Evolutionary conservation across 2,329 filamentous ascomycete species (phyloP).

Genomic region (Cercospora janseana): DNA sequence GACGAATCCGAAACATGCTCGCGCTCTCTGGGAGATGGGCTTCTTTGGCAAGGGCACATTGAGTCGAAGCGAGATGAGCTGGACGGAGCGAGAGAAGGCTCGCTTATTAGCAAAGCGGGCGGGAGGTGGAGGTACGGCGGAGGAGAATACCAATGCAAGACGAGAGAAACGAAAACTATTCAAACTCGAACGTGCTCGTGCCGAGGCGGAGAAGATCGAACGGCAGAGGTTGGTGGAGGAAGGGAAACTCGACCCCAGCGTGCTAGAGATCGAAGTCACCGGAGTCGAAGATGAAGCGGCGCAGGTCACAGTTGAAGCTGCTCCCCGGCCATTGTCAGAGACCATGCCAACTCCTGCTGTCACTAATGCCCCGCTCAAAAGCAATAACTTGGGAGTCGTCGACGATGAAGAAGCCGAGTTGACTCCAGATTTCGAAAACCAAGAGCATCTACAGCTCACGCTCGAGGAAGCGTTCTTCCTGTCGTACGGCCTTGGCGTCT

Average conservation of each 20-base stretch:
- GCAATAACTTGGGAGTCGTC: constrained; percentile 5
- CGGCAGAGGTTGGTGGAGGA: constrained; percentile 61
- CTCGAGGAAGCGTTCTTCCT: constrained; percentile 92
- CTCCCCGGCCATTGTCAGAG: constrained; percentile 1
- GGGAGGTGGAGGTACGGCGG: constrained; percentile 59
- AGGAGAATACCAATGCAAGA: constrained; percentile 73
- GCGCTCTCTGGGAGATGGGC: constrained; percentile 89
- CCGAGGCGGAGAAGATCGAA: constrained; percentile 80
- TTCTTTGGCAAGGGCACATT: constrained; percentile 95
- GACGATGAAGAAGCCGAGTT: constrained; percentile 17
- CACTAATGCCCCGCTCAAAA: background rate
- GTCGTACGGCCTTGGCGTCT: constrained; percentile 71
- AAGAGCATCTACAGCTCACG: constrained; percentile 90
- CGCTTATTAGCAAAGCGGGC: constrained; percentile 50
- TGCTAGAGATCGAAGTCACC: constrained; percentile 12
- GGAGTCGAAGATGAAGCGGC: constrained; percentile 6
- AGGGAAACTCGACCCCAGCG: constrained; percentile 31
- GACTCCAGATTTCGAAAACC: constrained; percentile 41
- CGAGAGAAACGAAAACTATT: constrained; percentile 77
- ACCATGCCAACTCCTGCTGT: constrained; percentile 6
- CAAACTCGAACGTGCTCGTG: constrained; percentile 88
- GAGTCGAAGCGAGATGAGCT: constrained; percentile 91
- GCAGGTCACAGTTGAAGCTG: constrained; percentile 5
- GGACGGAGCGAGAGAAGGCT: constrained; percentile 79
- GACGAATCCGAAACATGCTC: constrained; percentile 70